These are phyloP conservation scores for Xerocomus minutiporus DNA, from an alignment of 1,284 basidiomycete species.

Conservation along the genomic window DNA sequence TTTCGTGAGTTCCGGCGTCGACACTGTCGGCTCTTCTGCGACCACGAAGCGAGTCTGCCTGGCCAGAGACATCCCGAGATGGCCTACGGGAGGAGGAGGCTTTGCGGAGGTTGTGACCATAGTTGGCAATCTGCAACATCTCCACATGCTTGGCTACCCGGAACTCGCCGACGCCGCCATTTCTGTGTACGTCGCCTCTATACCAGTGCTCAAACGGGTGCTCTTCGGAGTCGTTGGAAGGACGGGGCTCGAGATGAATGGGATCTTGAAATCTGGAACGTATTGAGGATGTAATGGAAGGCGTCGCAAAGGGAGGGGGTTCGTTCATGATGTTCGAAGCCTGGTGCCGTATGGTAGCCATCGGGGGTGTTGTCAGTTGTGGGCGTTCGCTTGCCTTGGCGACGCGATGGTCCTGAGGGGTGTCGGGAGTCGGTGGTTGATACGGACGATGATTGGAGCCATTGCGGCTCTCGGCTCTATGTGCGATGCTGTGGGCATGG, in stretches of 20 bases:
- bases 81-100: constrained; percentile 19
- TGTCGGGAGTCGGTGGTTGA: constrained; percentile 30
- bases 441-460: constrained; percentile 19
- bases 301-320: constrained; percentile 40
- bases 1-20: constrained; percentile 47
- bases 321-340: constrained; percentile 45
- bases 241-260: constrained; percentile 34
- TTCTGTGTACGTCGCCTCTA: constrained; percentile 71
- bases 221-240: constrained; percentile 71
- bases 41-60: constrained; percentile 28
- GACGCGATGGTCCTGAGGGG: constrained; percentile 25
- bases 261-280: constrained; percentile 27
- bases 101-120: constrained; percentile 48
- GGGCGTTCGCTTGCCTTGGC: constrained; percentile 15
- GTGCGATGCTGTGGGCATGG: constrained; percentile 29
- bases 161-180: constrained; percentile 75
- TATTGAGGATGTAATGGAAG: constrained; percentile 34
- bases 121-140: constrained; percentile 80
- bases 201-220: constrained; percentile 80
- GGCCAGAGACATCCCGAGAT: constrained; percentile 22
- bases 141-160: constrained; percentile 65
- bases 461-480: constrained; percentile 29
- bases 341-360: constrained; percentile 23
- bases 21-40: constrained; percentile 59
- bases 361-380: constrained; percentile 16